Evolutionary conservation across 139 green algal species (phyloP).

Genomic region (Haematococcus sp.): DNA sequence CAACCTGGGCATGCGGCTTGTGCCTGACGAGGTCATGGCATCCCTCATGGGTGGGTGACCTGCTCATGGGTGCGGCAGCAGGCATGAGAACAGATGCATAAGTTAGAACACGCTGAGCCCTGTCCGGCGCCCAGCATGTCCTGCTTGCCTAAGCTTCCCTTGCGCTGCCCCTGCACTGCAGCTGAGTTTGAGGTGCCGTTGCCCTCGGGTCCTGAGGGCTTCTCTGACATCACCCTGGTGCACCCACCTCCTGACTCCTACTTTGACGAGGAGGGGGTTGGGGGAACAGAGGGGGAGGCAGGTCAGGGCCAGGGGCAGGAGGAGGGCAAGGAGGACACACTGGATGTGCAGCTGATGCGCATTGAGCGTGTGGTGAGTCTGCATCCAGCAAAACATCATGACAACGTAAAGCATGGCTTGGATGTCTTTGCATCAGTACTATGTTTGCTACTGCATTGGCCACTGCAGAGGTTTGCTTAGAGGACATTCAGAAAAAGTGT

Average conservation of each 20-base stretch:
- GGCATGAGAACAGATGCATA: too few relatives aligned
- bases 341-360: background rate
- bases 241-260: background rate
- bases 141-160: too few relatives aligned
- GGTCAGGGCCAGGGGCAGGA: background rate
- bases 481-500: too few relatives aligned
- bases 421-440: too few relatives aligned
- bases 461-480: too few relatives aligned
- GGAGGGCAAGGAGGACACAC: background rate
- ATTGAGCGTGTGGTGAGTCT: background rate
- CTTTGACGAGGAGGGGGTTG: background rate
- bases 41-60: conserved; percentile 13
- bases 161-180: background rate
- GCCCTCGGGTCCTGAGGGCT: background rate
- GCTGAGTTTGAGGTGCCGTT: background rate
- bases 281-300: too few relatives aligned
- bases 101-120: too few relatives aligned
- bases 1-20: conserved; percentile 9
- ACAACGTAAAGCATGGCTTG: too few relatives aligned
- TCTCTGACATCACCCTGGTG: conserved; percentile 1
- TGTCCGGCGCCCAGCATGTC: too few relatives aligned
- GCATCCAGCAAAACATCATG: too few relatives aligned
- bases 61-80: too few relatives aligned
- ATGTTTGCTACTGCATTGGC: too few relatives aligned
- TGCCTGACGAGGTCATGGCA: conserved; percentile 29